Percentiles rank a stretch among this genome's conserved stretches.
These are phyloP conservation scores for Eimeria sp. DNA, from an alignment of 169 alveolate species.

Conservation along the genomic window DNA sequence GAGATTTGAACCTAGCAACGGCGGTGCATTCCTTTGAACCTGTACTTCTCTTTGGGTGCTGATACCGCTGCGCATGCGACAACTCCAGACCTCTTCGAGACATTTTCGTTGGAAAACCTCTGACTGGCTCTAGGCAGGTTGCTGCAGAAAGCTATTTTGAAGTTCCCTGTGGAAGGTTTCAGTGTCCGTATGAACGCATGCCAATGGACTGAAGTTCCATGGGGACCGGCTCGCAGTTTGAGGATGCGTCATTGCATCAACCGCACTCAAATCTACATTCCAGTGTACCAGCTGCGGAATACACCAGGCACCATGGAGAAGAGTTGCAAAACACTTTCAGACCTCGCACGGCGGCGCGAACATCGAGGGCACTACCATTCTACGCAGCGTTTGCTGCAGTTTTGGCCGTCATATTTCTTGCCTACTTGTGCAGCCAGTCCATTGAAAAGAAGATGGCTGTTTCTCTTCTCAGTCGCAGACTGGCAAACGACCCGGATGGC, in stretches of 20 bases:
- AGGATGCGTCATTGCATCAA: not conserved
- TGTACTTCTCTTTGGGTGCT: not conserved
- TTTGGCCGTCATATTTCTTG: not conserved
- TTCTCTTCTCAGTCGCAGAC: not conserved
- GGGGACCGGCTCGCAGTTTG: not conserved
- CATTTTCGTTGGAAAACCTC: not conserved
- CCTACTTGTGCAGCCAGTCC: not conserved
- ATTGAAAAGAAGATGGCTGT: not conserved
- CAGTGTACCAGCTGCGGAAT: not conserved
- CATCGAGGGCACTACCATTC: not conserved
- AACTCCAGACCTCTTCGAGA: not conserved
- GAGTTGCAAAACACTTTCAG: not conserved
- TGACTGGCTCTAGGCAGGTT: not conserved
- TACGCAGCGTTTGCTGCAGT: not conserved
- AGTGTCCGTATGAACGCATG: not conserved
- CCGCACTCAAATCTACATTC: not conserved
- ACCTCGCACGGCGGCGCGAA: not conserved
- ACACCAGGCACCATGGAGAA: not conserved
- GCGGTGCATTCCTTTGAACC: not conserved
- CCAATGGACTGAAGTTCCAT: not conserved
- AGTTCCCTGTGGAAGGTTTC: not conserved
- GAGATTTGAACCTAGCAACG: not conserved
- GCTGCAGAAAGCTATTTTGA: not conserved
- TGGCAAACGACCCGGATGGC: not conserved
- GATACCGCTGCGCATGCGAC: not conserved